These are phyloP conservation scores for Aspergillus neoniger DNA, from an alignment of 2,329 filamentous ascomycete genomes.

Conservation along the genomic window DNA sequence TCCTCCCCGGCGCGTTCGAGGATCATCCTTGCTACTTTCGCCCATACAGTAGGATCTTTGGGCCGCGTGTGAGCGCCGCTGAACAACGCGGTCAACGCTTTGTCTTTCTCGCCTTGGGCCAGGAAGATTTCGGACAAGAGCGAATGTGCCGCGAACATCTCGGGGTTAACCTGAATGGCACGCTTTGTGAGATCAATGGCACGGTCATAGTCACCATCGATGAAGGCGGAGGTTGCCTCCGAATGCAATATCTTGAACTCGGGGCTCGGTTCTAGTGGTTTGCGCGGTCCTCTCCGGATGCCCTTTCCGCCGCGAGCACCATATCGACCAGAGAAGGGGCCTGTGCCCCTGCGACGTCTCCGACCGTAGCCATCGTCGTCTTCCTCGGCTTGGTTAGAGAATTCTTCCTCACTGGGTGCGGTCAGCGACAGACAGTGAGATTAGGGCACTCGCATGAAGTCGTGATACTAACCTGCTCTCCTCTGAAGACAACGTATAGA, in stretches of 20 bases:
- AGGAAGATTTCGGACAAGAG: conserved; percentile 62
- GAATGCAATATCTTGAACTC: conserved; percentile 52
- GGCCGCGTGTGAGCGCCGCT: conserved; percentile 60
- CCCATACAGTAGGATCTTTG: conserved; percentile 59
- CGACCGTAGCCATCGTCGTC: conserved; percentile 27
- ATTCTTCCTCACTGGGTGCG: conserved; percentile 27
- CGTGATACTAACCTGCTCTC: conserved; percentile 28
- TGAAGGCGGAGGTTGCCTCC: conserved; percentile 51
- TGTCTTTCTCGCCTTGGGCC: conserved; percentile 57
- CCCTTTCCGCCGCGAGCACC: conserved; percentile 48
- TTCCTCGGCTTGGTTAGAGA: conserved; percentile 26
- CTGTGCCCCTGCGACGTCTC: conserved; percentile 33
- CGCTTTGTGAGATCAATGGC: conserved; percentile 47
- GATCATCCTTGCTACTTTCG: conserved; percentile 58
- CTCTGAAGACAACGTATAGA: conserved; percentile 26
- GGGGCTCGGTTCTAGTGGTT: conserved; percentile 49
- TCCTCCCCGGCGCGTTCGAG: conserved; percentile 51
- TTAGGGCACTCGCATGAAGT: neutral
- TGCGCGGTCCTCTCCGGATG: conserved; percentile 49
- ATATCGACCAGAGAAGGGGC: conserved; percentile 39
- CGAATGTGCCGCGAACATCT: conserved; percentile 63
- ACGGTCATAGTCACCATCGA: conserved; percentile 49
- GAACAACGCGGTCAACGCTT: conserved; percentile 58
- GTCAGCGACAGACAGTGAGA: conserved; percentile 11
- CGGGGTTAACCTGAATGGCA: conserved; percentile 60